Base-by-base conservation (phyloP, 1,139 yeast species). In the Suhomyces bribrorum region DNA sequence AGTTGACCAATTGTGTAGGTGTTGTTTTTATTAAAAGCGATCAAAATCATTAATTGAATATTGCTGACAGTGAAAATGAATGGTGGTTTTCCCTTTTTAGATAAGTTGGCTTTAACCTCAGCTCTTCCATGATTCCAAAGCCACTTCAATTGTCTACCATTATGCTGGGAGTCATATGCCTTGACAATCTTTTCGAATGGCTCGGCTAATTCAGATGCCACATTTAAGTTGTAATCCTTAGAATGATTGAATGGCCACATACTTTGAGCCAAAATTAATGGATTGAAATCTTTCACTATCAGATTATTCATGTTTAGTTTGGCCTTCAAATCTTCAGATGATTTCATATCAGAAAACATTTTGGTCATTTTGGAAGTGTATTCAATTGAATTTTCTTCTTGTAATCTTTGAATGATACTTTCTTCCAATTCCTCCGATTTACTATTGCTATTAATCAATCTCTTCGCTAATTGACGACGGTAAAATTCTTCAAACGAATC, bases 401-500 rank as follows among this genome's bases (percentile, higher is more conserved):
- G 95, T 48, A 94, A 75, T 54, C 86, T 79, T 54, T 89, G 88
- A 44, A 94, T 87, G 51, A 94, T 83, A 44, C 80, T 69, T 50
- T 88, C 94, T 65, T 94, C 99, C 46, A 89, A 83, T 51, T 81
- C 88, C 41, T 82, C 86, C 18, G 94, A 83, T 23, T 88, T 81
- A 31, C 95, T 83, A 24, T 88, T 83, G 43, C 87, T 85, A 56
- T 86, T 84, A 50, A 92, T 90, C 48, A 94, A 76, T 57, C 99
- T 79, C 59, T 85, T 86, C 6, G 97, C 95, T 52, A 94, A 73
- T 56, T 85, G 73, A 51, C 97, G 81, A 61, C 97, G 82, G 64
- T 92, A 94, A 64, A 86, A 86, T 50, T 84, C 86, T 66, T 92
- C 98, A 63, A 94, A 94, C 29, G 94, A 86, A 68, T 94, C 98